phyloP scores from a whole-genome alignment of 1,284 basidiomycete species.

The Jaminaea rosea region DNA sequence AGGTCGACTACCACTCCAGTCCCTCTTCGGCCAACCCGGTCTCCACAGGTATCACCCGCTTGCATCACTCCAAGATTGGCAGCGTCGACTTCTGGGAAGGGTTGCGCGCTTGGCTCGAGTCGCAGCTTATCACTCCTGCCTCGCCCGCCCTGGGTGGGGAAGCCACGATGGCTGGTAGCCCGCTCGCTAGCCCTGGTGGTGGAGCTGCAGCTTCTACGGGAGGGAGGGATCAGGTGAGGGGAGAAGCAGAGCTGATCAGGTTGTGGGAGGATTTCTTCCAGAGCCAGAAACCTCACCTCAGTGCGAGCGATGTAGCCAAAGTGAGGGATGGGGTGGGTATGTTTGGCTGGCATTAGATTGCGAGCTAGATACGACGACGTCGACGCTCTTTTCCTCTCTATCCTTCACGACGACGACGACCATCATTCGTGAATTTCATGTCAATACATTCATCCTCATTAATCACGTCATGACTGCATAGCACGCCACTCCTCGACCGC shows the following conservation, averaged over 20 bases:
- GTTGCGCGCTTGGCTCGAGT: constrained; percentile 26
- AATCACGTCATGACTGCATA: neutral
- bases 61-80: constrained; percentile 32
- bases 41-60: constrained; percentile 29
- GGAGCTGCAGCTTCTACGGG: constrained; percentile 19
- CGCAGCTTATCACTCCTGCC: constrained; percentile 19
- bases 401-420: neutral
- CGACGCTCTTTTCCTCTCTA: neutral
- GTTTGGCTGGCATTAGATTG: too few species aligned
- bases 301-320: constrained; percentile 36
- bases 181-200: constrained; percentile 5
- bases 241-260: constrained; percentile 34
- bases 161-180: neutral
- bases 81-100: constrained; percentile 40
- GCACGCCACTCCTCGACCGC: neutral
- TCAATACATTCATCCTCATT: neutral
- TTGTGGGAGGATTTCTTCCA: constrained; percentile 45
- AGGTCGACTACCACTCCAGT: constrained; percentile 12
- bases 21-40: constrained; percentile 13
- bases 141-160: neutral
- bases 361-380: too few species aligned
- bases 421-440: neutral
- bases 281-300: constrained; percentile 37
- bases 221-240: constrained; percentile 14
- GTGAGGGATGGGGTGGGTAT: constrained; percentile 40